These are phyloP conservation scores for Fraxinus xanthoxyloides DNA, from an alignment of 305 asterid genomes.

Conservation along the genomic window DNA sequence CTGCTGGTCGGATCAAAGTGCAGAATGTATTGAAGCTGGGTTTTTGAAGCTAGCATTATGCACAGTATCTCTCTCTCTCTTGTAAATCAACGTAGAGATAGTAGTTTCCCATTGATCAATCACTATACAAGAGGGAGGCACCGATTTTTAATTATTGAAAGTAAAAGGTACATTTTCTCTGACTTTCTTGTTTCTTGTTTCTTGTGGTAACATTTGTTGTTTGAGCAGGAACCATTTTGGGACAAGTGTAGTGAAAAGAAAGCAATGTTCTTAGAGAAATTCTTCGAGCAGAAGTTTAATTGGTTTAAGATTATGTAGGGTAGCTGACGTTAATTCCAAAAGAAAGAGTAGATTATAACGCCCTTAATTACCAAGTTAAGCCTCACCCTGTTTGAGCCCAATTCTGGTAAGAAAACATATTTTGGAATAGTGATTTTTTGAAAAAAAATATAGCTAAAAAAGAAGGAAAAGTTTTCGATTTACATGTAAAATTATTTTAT, in stretches of 20 bases:
- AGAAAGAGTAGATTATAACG: background rate
- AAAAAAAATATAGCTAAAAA: too few relatives aligned
- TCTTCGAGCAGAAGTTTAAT: background rate
- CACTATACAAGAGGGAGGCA: background rate
- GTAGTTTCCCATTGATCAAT: background rate
- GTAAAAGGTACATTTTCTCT: background rate
- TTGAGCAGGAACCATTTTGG: background rate
- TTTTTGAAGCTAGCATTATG: conserved; percentile 45
- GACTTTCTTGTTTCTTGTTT: background rate
- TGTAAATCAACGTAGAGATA: background rate
- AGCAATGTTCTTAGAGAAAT: background rate
- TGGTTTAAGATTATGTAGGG: background rate
- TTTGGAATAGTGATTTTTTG: background rate
- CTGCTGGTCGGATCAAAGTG: conserved; percentile 18
- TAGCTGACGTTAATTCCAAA: background rate
- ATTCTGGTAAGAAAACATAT: too few relatives aligned
- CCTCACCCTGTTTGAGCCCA: too few relatives aligned
- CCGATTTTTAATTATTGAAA: background rate
- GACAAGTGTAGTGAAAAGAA: background rate
- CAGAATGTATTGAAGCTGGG: conserved; percentile 36
- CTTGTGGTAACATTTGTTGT: background rate
- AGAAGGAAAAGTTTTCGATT: too few relatives aligned
- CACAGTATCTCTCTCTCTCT: conserved; percentile 10
- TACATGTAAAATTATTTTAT: too few relatives aligned
- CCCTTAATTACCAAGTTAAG: background rate